phyloP scores from a whole-genome alignment of 169 alveolate genomes.

The Eimeria maxima region DNA sequence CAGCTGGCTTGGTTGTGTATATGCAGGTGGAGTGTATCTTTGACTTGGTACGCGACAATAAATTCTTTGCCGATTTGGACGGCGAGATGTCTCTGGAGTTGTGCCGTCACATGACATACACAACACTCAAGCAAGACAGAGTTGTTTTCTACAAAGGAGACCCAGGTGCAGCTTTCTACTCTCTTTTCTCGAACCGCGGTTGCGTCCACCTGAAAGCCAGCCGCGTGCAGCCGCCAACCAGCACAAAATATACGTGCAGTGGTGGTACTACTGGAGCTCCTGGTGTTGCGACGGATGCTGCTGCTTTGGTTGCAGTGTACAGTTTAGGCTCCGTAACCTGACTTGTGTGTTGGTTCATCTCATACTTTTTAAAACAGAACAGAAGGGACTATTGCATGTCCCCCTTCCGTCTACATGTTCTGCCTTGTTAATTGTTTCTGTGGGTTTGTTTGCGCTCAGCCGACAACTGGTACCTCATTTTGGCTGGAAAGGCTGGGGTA shows the following conservation, averaged over 20 bases:
- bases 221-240: too few species aligned
- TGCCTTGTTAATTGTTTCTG: too few species aligned
- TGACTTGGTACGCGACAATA: constrained; percentile 62
- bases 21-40: constrained; percentile 70
- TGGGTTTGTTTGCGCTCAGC: constrained; percentile 46
- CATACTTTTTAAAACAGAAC: too few species aligned
- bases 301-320: too few species aligned
- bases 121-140: constrained; percentile 46
- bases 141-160: constrained; percentile 78
- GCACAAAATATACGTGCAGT: too few species aligned
- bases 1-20: background rate
- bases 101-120: constrained; percentile 80
- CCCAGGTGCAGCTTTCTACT: background rate
- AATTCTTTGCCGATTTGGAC: constrained; percentile 68
- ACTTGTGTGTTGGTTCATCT: too few species aligned
- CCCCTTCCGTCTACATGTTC: too few species aligned
- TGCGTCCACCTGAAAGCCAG: too few species aligned
- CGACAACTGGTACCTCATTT: constrained; percentile 77
- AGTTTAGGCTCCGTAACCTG: too few species aligned
- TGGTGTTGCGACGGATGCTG: too few species aligned
- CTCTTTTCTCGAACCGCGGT: background rate
- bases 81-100: constrained; percentile 74
- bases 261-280: too few species aligned
- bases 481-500: constrained; percentile 75
- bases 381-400: too few species aligned